Percentiles rank a stretch among this genome's conserved stretches.
Conservation (phyloP, 192 early-diverging fungal genomes). For the Allomyces macrogynus region DNA sequence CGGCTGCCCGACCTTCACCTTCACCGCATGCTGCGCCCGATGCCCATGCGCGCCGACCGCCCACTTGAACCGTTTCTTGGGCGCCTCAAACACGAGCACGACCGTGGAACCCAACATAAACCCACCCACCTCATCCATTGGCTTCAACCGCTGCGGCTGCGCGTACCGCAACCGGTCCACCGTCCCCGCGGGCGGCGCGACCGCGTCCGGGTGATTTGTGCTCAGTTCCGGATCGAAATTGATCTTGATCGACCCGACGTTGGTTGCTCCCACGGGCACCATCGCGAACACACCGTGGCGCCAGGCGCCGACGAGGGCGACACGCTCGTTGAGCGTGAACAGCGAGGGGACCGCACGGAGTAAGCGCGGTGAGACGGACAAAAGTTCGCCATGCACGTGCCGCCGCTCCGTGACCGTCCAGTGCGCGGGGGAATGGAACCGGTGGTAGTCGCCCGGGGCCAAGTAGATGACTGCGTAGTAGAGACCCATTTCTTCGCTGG, state of each 20-base stretch:
- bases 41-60: conserved; percentile 6
- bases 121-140: conserved; percentile 79
- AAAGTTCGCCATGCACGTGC: conserved; percentile 70
- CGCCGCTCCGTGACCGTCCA: conserved; percentile 74
- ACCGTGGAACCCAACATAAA: conserved; percentile 89
- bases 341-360: conserved; percentile 62
- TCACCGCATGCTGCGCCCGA: conserved; percentile 41
- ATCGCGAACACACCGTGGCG: conserved; percentile 84
- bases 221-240: conserved; percentile 74
- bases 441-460: conserved; percentile 96
- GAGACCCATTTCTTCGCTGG: conserved; percentile 47
- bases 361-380: conserved; percentile 84
- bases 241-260: conserved; percentile 86
- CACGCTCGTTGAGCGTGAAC: conserved; percentile 93
- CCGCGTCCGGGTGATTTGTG: conserved; percentile 34
- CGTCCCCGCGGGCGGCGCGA: not conserved
- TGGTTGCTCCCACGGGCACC: conserved; percentile 93
- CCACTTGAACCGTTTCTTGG: conserved; percentile 49
- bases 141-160: conserved; percentile 11
- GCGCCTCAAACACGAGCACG: conserved; percentile 93
- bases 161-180: not conserved
- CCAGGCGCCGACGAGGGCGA: conserved; percentile 83
- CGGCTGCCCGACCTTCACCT: conserved; percentile 61
- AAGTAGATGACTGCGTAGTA: conserved; percentile 89
- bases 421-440: conserved; percentile 91